A percentile compares a stretch with the other conserved stretches of the same genome.
Conservation (phyloP, 176 grass and related monocot species). For the Urochloa ruziziensis region DNA sequence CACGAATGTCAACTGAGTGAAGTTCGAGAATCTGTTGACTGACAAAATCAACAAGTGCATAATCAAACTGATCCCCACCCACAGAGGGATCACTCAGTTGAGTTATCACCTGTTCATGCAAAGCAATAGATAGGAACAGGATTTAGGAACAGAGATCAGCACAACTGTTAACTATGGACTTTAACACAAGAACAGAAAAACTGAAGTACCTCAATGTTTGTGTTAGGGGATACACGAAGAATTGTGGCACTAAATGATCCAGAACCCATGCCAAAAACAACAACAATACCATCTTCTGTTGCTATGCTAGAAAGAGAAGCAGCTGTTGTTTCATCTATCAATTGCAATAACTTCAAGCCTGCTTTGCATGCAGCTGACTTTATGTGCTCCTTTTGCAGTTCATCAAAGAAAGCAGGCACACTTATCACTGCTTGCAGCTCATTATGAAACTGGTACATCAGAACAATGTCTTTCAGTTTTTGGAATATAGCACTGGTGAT, state of each 20-base stretch:
- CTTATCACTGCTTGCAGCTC: conserved; percentile 6
- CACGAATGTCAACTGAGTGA: background rate
- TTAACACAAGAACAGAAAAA: too few relatives aligned
- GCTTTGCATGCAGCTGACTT: background rate
- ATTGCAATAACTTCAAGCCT: background rate
- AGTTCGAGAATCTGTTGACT: background rate
- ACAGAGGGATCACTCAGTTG: background rate
- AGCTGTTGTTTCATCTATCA: conserved; percentile 19
- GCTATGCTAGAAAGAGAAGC: background rate
- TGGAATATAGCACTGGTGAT: background rate
- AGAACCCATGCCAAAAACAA: conserved; percentile 19
- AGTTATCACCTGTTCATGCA: background rate
- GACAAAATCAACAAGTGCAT: conserved; percentile 18
- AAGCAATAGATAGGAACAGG: too few relatives aligned
- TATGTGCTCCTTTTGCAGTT: conserved; percentile 10
- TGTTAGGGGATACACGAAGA: background rate
- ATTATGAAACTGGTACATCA: background rate
- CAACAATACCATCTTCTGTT: background rate
- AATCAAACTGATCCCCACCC: conserved; percentile 22
- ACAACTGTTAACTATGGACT: background rate
- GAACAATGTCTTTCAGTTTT: background rate
- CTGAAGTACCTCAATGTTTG: background rate
- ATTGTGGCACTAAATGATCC: conserved; percentile 2
- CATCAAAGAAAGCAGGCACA: background rate
- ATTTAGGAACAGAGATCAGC: background rate